A percentile compares a stretch with the other conserved stretches of the same genome.
Conservation (phyloP, 2,329 filamentous ascomycete species). For the Colletotrichum phormii region DNA sequence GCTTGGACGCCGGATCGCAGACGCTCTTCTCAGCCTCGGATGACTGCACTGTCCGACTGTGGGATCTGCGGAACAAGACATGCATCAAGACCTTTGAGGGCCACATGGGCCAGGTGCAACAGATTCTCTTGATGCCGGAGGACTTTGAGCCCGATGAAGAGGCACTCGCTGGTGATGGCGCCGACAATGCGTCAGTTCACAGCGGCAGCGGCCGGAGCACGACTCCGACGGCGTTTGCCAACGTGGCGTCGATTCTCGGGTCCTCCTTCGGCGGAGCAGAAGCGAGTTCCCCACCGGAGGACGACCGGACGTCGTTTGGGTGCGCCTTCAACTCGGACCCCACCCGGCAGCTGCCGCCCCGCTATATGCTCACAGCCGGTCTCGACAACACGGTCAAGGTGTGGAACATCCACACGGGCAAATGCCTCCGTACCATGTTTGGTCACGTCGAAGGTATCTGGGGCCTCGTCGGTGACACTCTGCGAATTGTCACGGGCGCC, state of each 20-base stretch:
- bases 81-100: slow-evolving; percentile 83
- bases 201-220: slow-evolving; percentile 62
- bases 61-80: slow-evolving; percentile 87
- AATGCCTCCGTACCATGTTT: slow-evolving; percentile 92
- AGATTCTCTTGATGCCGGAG: slow-evolving; percentile 83
- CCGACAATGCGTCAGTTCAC: slow-evolving; percentile 65
- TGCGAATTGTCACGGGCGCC: slow-evolving; percentile 88
- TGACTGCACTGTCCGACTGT: slow-evolving; percentile 89
- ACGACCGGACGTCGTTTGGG: slow-evolving; percentile 68
- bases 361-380: slow-evolving; percentile 93
- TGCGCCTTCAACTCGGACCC: slow-evolving; percentile 70
- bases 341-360: slow-evolving; percentile 78
- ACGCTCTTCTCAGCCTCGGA: slow-evolving; percentile 95
- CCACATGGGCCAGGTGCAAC: slow-evolving; percentile 95
- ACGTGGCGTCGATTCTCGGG: slow-evolving; percentile 37
- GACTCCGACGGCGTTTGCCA: slow-evolving; percentile 48
- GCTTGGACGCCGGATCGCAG: slow-evolving; percentile 82
- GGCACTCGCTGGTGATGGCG: slow-evolving; percentile 55
- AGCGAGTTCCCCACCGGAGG: slow-evolving; percentile 42
- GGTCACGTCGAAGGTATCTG: slow-evolving; percentile 97
- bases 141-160: slow-evolving; percentile 91
- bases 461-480: slow-evolving; percentile 88
- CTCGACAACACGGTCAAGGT: slow-evolving; percentile 83
- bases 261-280: slow-evolving; percentile 37
- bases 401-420: slow-evolving; percentile 87